Evolutionary conservation across 352 stramenopile species (phyloP).

Genomic region (Phytophthora crassamura): DNA sequence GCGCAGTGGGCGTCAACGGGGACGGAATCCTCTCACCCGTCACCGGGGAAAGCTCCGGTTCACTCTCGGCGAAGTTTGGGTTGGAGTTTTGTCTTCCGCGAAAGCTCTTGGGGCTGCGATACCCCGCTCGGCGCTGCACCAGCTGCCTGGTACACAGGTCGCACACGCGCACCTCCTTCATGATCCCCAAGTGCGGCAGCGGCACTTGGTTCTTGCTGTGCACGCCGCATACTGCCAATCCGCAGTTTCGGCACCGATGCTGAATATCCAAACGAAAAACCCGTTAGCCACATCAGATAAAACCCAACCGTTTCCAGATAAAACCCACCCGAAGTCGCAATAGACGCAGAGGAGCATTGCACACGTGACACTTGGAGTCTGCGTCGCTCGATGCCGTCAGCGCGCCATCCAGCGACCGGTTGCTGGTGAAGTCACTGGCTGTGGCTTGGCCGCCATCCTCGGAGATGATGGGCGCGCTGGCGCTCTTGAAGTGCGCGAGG

Average conservation of each 20-base stretch:
- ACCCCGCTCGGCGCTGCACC: constrained; percentile 71
- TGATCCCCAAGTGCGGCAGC: constrained; percentile 74
- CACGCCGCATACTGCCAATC: constrained; percentile 67
- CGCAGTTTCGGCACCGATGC: constrained; percentile 76
- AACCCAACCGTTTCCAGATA: constrained; percentile 10
- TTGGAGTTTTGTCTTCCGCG: constrained; percentile 31
- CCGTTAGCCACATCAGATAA: constrained; percentile 5
- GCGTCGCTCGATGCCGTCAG: constrained; percentile 18
- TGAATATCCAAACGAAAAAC: constrained; percentile 20
- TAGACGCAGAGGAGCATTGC: constrained; percentile 59
- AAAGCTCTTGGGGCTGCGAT: constrained; percentile 51
- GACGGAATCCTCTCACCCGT: constrained; percentile 26
- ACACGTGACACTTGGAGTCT: constrained; percentile 73
- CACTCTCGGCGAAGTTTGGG: constrained; percentile 30
- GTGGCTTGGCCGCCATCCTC: constrained; percentile 20
- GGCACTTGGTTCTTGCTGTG: constrained; percentile 85
- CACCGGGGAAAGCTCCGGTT: constrained; percentile 41
- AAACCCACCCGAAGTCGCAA: constrained; percentile 59
- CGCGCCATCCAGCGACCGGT: constrained; percentile 24
- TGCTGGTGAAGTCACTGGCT: constrained; percentile 20
- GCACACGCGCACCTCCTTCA: constrained; percentile 78
- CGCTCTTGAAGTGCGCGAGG: constrained; percentile 54
- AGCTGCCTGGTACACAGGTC: constrained; percentile 75
- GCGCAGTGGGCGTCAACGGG: constrained; percentile 14
- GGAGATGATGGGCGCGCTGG: constrained; percentile 3